phyloP scores from a whole-genome alignment of 192 early-diverging fungal species.

The Gryganskiella cystojenkinii region DNA sequence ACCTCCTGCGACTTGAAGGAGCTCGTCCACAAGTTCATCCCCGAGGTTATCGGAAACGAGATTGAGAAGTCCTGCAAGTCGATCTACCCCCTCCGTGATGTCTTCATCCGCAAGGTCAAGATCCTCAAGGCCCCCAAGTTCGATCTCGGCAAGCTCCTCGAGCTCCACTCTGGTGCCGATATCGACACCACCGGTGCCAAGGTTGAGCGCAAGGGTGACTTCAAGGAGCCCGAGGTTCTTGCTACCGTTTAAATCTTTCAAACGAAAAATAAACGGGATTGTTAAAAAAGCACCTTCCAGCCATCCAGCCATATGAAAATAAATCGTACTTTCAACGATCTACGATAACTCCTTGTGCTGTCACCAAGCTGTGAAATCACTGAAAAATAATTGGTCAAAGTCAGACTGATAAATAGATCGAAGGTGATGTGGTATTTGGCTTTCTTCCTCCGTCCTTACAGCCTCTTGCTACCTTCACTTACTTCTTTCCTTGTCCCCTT shows the following conservation, averaged over 20 bases:
- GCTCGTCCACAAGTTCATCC: slow-evolving; percentile 95
- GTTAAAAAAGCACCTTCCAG: too few relatives aligned
- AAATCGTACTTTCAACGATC: too few relatives aligned
- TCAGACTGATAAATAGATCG: too few relatives aligned
- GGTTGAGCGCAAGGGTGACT: slow-evolving; percentile 84
- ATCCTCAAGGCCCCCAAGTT: slow-evolving; percentile 98
- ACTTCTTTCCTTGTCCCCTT: too few relatives aligned
- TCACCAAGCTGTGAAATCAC: too few relatives aligned
- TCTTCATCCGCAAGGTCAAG: slow-evolving; percentile 98
- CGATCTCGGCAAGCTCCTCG: slow-evolving; percentile 95
- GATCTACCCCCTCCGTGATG: slow-evolving; percentile 99
- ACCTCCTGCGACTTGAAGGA: slow-evolving; percentile 92
- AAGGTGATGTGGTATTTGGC: too few relatives aligned
- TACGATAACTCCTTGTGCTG: too few relatives aligned
- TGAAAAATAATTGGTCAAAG: too few relatives aligned
- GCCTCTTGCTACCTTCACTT: too few relatives aligned
- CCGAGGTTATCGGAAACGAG: slow-evolving; percentile 96
- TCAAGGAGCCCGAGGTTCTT: slow-evolving; percentile 85
- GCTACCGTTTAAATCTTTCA: slow-evolving; percentile 52
- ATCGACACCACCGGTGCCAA: slow-evolving; percentile 41
- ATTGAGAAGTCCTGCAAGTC: slow-evolving; percentile 97
- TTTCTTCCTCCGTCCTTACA: too few relatives aligned
- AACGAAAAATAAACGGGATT: too few relatives aligned
- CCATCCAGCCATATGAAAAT: too few relatives aligned
- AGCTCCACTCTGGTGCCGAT: slow-evolving; percentile 91